These are phyloP conservation scores for Chimonanthus praecox DNA, from an alignment of 164 flowering plant species.

Conservation along the genomic window DNA sequence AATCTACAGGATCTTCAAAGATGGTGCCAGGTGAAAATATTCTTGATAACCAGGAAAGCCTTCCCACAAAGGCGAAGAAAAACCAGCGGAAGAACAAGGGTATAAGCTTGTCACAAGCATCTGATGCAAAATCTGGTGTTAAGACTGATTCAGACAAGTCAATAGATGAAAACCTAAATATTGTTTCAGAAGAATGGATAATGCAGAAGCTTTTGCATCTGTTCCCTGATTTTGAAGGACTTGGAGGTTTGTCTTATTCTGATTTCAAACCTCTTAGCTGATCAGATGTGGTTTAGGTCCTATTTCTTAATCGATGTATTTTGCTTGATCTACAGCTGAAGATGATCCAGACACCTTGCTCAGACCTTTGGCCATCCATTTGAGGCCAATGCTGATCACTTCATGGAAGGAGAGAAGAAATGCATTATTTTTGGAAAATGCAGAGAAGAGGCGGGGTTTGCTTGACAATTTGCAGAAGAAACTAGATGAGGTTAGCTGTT, in stretches of 20 bases:
- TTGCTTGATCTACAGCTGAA: conserved; percentile 34
- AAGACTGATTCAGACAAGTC: conserved; percentile 42
- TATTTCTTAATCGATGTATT: not conserved
- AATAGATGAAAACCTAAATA: conserved; percentile 35
- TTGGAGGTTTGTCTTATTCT: conserved; percentile 38
- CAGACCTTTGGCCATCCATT: conserved; percentile 52
- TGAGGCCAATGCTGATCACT: conserved; percentile 77
- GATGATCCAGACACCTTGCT: conserved; percentile 54
- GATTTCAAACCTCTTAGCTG: not conserved
- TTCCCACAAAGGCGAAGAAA: conserved; percentile 66
- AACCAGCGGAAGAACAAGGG: conserved; percentile 70
- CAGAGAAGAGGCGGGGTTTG: conserved; percentile 58
- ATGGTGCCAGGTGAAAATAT: conserved; percentile 36
- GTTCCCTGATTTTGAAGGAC: conserved; percentile 79
- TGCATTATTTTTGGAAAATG: conserved; percentile 65
- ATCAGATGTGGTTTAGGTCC: conserved; percentile 6
- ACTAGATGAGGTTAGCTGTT: conserved; percentile 73
- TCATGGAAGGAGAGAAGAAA: conserved; percentile 71
- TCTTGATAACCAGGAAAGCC: conserved; percentile 41
- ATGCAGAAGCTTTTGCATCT: conserved; percentile 46
- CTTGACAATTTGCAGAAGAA: conserved; percentile 73
- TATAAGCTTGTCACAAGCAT: conserved; percentile 30
- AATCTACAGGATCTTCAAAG: conserved; percentile 44
- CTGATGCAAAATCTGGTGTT: conserved; percentile 48
- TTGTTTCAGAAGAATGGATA: conserved; percentile 75